Base-by-base conservation (phyloP, 352 stramenopile species). In the Globisporangium spinosum region DNA sequence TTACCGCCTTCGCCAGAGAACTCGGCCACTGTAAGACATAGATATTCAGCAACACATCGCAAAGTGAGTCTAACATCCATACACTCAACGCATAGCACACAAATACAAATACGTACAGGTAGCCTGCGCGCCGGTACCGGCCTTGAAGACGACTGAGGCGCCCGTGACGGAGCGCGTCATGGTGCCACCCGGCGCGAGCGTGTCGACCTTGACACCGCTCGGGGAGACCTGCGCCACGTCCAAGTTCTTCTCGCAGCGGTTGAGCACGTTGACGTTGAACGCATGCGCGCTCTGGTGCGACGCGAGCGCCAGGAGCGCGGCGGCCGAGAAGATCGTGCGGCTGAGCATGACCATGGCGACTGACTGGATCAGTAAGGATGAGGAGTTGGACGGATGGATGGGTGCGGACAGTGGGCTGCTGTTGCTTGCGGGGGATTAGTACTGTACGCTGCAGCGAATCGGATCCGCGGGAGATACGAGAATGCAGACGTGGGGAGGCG, bases 221-320 rank as follows among this genome's bases (percentile, higher is more conserved):
- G 67, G 77, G 10, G 62, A 64, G 54, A 79, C 77, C 43, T 81
- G 73, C 25, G 77, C 70, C n/a, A 91, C 62, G 25, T 76, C 79
- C 61, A 90, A 75, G 49, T 55, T 58, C 58, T 80, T 74, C 10
- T 71, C 56, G 67, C 83, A 91, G 67, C 71, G 73, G 77, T 91
- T 91, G 67, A 68, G 73, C 56, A 91, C 71, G 70, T 85, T 79
- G 68, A 90, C 67, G 54, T 78, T 75, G 69, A 87, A 76, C 17
- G 63, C 63, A 0, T 35, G 22, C 23, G 63, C 10, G 32, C 22
- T 29, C 34, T 67, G 40, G 27, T 47, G 32, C 23, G 53, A 17
- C 5, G 38, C 22, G 53, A 68, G 63, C 23, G 54, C 54, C 38
- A 63, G 38, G 10, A 54, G 35, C 13, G 32, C 60, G 13, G 62